A percentile compares a stretch with the other conserved stretches of the same genome.
Conservation (phyloP, 2,329 filamentous ascomycete species). For the Cercospora sesami region DNA sequence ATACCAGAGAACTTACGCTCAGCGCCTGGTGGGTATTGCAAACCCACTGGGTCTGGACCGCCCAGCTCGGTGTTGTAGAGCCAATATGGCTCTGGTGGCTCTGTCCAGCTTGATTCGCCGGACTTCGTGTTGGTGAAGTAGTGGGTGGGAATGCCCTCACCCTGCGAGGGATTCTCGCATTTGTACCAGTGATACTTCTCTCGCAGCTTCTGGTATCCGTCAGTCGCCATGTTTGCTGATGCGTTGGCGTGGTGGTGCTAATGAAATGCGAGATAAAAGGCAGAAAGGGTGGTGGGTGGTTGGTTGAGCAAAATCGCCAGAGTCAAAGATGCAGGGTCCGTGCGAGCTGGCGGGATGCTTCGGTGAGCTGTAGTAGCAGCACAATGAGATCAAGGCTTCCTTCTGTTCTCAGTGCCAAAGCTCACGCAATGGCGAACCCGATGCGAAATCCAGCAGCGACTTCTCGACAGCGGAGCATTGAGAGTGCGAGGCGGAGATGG, state of each 20-base stretch:
- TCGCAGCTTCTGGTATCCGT: constrained; percentile 15
- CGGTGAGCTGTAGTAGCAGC: background rate
- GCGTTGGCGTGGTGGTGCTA: background rate
- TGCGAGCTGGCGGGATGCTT: background rate
- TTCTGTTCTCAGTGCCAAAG: background rate
- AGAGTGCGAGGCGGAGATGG: background rate
- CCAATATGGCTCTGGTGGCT: constrained; percentile 38
- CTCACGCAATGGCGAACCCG: background rate
- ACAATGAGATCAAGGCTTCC: background rate
- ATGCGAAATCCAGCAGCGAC: background rate
- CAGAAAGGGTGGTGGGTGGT: background rate
- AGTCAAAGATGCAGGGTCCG: background rate
- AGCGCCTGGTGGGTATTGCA: constrained; percentile 7
- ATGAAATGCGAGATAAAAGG: background rate
- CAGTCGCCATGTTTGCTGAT: background rate
- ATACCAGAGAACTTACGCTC: constrained; percentile 2
- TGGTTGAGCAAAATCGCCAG: background rate
- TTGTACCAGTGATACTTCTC: constrained; percentile 25
- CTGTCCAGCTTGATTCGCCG: constrained; percentile 31
- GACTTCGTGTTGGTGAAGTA: constrained; percentile 36
- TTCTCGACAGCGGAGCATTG: background rate
- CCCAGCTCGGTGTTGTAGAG: constrained; percentile 31
- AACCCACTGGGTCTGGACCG: constrained; percentile 24
- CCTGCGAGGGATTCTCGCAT: constrained; percentile 18
- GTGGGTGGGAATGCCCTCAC: constrained; percentile 20